Conservation (phyloP, 371 early-diverging fungal species). For the Rhizopus arrhizus region DNA sequence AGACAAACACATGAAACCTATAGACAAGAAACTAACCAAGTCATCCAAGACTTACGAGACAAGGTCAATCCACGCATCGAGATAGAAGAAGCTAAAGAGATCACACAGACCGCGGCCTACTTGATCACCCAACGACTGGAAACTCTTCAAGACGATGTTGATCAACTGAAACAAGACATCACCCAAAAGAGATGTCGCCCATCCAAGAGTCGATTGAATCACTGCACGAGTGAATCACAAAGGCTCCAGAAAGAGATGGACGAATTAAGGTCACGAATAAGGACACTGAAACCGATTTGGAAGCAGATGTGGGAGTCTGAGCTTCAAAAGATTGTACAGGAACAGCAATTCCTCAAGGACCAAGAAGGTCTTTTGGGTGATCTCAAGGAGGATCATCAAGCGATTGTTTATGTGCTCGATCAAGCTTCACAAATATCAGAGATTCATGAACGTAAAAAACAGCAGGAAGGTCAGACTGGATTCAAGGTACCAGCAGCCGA, state of each 20-base stretch:
- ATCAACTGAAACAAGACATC: constrained; percentile 79
- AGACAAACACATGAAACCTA: constrained; percentile 5
- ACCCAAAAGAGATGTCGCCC: constrained; percentile 72
- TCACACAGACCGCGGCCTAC: constrained; percentile 59
- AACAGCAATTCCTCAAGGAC: constrained; percentile 78
- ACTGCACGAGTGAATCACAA: constrained; percentile 53
- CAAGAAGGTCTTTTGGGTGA: constrained; percentile 69
- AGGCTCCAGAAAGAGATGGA: constrained; percentile 49
- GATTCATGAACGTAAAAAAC: constrained; percentile 48
- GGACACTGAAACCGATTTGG: constrained; percentile 67
- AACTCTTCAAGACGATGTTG: constrained; percentile 69
- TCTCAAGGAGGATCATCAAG: constrained; percentile 63
- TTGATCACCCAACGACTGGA: constrained; percentile 62
- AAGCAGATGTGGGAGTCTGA: constrained; percentile 82
- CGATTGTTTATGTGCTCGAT: constrained; percentile 57
- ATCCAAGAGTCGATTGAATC: constrained; percentile 52
- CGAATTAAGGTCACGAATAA: constrained; percentile 53
- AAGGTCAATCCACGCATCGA: constrained; percentile 6
- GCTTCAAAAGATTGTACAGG: constrained; percentile 75
- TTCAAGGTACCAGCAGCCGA: constrained; percentile 3
- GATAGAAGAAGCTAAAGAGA: constrained; percentile 63
- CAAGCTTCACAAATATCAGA: constrained; percentile 65
- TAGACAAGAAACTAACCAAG: not conserved
- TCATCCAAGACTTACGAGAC: constrained; percentile 11
- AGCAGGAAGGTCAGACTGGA: not conserved